Base-by-base conservation (phyloP, 2,329 filamentous ascomycete species). In the Diplodia intermedia region DNA sequence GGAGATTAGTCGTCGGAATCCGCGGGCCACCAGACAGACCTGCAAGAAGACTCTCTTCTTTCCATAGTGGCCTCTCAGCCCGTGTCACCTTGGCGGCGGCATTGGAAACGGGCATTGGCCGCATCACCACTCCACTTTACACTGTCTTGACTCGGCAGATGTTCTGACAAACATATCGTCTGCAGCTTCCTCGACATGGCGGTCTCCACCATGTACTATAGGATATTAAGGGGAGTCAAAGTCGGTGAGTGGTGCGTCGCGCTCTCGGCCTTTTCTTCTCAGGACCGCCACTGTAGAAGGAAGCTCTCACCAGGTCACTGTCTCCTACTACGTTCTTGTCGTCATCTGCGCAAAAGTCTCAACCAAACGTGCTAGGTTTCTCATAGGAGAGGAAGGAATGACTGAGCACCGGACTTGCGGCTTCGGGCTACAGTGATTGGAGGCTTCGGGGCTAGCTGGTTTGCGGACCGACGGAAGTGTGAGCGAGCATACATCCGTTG, bases 1-100 rank as follows among this genome's bases (percentile, higher is more conserved):
- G 15, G 23, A 11, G 3, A 4, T 18, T 29, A 36, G 50, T 36
- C 11, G 43, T 29, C 23, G 26, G 43, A 12, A 23, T 26, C 15
- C 20, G 20, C 31, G 29, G 43, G 26, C 2, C 3, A 36, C 36
- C 29, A 11, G 33, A 50, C 29, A 11, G 33, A 50, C 29, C 23
- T n/a, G 43, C 43, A n/a, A 15, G 33, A 47, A 29, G 40, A 33
- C 26, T 31, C 31, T 26, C 23, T 49, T 23, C 12, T 15, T n/a
- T 50, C 60, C 47, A 49, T 47, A 52, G 47, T 15, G 14, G 52
- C 38, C 36, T 52, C 29, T 26, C 26, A 26, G 47, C 40, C 60
- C 29, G 20, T 62, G 60, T 15, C 31, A 1, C 43, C 60, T 63
- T 52, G 47, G 60, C 60, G 36, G 9, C 49, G 29, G 29, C 20